Percentiles rank a stretch among this genome's conserved stretches.
Conservation (phyloP, 768 basidiomycete genomes). For the Podaxis sp. region DNA sequence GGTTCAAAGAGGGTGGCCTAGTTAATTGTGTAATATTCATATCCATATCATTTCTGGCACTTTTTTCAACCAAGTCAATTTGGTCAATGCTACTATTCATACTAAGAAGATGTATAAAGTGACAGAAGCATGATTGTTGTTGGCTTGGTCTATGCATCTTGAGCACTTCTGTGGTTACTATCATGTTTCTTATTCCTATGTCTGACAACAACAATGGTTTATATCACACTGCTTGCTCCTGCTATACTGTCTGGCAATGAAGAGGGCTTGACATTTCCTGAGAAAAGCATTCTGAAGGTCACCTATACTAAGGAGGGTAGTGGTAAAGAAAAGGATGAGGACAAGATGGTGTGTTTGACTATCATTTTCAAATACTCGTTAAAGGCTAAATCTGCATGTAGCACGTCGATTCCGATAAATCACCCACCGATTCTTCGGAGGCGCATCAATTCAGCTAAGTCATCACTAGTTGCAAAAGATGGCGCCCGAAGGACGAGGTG, state of each 20-base stretch:
- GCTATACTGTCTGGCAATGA: not conserved
- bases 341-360: conserved; percentile 46
- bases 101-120: no score
- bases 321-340: no score
- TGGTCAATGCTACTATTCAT: no score
- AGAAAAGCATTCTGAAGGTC: not conserved
- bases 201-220: no score
- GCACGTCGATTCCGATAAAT: conserved; percentile 17
- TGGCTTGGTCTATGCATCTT: no score
- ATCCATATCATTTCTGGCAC: no score
- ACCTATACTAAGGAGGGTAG: not conserved
- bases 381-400: conserved; percentile 38
- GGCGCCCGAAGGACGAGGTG: conserved; percentile 90
- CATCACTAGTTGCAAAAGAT: conserved; percentile 73
- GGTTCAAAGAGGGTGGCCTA: no score
- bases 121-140: no score
- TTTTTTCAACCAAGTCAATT: no score
- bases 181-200: no score
- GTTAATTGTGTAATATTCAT: no score
- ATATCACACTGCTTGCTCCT: not conserved
- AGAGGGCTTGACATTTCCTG: not conserved
- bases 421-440: conserved; percentile 59
- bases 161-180: no score
- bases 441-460: conserved; percentile 74
- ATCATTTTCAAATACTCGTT: not conserved